Base-by-base conservation (phyloP, 345 rosid species). In the Moricandia moricandioides region DNA sequence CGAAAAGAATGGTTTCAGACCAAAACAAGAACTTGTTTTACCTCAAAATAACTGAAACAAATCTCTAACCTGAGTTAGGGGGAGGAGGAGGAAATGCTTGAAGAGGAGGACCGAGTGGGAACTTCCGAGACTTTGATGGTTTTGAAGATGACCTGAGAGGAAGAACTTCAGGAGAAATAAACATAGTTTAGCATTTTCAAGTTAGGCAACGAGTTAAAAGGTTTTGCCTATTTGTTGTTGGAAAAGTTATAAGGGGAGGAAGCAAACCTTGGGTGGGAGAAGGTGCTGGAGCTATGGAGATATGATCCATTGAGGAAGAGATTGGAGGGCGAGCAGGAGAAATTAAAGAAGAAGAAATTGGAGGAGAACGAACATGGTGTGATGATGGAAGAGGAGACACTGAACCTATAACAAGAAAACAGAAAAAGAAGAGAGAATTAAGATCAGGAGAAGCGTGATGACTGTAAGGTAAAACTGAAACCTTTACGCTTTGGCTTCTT, bases 61-160 rank as follows among this genome's bases (percentile, higher is more conserved):
- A 4, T 14, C 56, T 43, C 52, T 57, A 64, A 94, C 99, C 98
- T 86, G 82, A 83, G 83, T 88, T 95, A 58, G 97, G 97, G 72
- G 99, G 99, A 54, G 99, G 98, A 63, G 96, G 97, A 12, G 96
- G 98, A 60, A 94, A 83, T 65, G 90, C 80, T 34, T 57, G 90
- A 37, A 90, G 74, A n/a, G 87, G 91, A 13, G 96, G 96, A 37
- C 76, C 60, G 31, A 73, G 78, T 45, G 90, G 87, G 82, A 73
- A 70, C 49, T 86, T 85, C 58, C 91, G 87, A 79, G 84, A 70
- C 64, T 84, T 85, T 71, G 95, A 87, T 81, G 82, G 87, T 78
- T 76, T 84, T 69, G 84, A 70, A 21, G 87, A 77, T 61, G 87
- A 52, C 12, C 80, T 77, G 72, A 67, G 82, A 82, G 84, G 79